Conservation (phyloP, 495 filamentous ascomycete genomes). For the Aspergillus incahuasiensis region DNA sequence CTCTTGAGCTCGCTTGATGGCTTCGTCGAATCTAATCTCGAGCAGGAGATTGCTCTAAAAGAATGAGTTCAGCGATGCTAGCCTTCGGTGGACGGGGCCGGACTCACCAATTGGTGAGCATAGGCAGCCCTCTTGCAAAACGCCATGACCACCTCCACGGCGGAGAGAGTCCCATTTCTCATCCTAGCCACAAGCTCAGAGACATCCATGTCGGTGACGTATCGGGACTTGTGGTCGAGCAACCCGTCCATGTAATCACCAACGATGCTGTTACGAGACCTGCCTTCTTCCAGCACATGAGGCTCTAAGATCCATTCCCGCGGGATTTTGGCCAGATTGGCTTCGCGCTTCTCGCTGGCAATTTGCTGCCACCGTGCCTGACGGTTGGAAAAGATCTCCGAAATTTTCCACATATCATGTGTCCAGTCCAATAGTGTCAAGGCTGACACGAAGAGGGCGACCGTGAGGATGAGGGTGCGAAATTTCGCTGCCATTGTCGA, state of each 20-base stretch:
- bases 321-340: constrained; percentile 6
- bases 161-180: background rate
- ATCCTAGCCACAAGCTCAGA: constrained; percentile 7
- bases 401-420: constrained; percentile 8
- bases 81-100: background rate
- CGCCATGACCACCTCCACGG: constrained; percentile 5
- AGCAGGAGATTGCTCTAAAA: constrained; percentile 6
- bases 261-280: constrained; percentile 7
- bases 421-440: constrained; percentile 2
- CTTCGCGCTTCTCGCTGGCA: background rate
- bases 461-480: background rate
- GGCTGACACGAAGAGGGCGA: background rate
- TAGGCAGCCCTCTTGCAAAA: constrained; percentile 11
- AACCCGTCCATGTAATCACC: constrained; percentile 3
- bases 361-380: constrained; percentile 2
- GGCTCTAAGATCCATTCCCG: constrained; percentile 8
- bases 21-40: constrained; percentile 7
- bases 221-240: constrained; percentile 1
- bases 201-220: constrained; percentile 8
- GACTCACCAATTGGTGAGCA: constrained; percentile 10
- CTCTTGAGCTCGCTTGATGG: constrained; percentile 1
- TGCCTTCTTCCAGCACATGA: background rate
- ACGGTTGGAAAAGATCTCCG: background rate
- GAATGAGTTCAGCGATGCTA: background rate
- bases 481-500: constrained; percentile 1